Evolutionary conservation across 495 filamentous ascomycete genomes (phyloP).

Genomic region (Daldinia vernicosa): DNA sequence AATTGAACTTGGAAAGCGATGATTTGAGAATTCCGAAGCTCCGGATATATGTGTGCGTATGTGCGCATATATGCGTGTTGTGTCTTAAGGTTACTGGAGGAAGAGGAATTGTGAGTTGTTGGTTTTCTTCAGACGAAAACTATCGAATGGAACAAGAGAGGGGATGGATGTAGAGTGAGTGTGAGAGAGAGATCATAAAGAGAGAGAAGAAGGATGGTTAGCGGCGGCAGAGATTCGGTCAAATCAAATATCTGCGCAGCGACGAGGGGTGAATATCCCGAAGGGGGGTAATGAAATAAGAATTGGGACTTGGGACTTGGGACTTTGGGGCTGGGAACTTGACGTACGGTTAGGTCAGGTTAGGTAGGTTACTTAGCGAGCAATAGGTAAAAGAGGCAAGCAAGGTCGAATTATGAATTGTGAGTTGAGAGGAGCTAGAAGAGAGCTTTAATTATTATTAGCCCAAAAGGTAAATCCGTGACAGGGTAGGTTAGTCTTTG

Average conservation of each 20-base stretch:
- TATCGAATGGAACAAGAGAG: conserved; percentile 12
- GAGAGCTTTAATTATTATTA: conserved; percentile 25
- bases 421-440: neutral
- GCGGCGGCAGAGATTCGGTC: conserved; percentile 43
- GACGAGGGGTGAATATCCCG: conserved; percentile 24
- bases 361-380: conserved; percentile 2
- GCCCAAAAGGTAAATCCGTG: conserved; percentile 17
- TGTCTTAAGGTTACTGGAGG: conserved; percentile 42
- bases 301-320: neutral
- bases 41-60: conserved; percentile 21
- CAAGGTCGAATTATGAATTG: neutral
- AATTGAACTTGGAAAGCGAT: conserved; percentile 31
- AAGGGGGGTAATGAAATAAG: conserved; percentile 8
- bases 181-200: conserved; percentile 1
- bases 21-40: conserved; percentile 40
- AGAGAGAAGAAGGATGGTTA: conserved; percentile 22
- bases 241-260: conserved; percentile 39
- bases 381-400: neutral
- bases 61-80: conserved; percentile 26
- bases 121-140: conserved; percentile 17
- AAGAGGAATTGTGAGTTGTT: conserved; percentile 31
- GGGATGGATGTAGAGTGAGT: neutral
- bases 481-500: neutral
- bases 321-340: neutral
- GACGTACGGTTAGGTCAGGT: neutral